These are phyloP conservation scores for Colletotrichum magnum DNA, from an alignment of 2,329 filamentous ascomycete species.

Conservation along the genomic window DNA sequence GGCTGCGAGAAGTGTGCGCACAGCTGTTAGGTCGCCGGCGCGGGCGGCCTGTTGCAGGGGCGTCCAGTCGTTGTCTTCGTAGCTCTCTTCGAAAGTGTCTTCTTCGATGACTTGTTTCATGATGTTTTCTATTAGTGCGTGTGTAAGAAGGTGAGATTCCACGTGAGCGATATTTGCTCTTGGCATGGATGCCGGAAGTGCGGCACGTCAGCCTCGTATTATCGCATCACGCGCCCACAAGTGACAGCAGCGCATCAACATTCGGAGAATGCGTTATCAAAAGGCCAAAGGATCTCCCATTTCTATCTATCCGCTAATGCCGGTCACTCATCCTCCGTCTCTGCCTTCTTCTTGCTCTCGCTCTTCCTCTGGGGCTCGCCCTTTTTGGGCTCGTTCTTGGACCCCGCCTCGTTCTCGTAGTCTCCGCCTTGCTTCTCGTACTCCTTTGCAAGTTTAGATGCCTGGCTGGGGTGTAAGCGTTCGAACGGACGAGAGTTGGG, in stretches of 20 bases:
- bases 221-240: too few relatives aligned
- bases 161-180: neutral
- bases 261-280: too few relatives aligned
- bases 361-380: conserved; percentile 47
- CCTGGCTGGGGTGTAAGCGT: conserved; percentile 41
- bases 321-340: conserved; percentile 16
- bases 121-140: neutral
- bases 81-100: neutral
- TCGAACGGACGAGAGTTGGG: accelerated
- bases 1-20: conserved; percentile 45
- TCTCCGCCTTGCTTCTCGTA: conserved; percentile 58
- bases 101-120: conserved; percentile 1
- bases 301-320: neutral
- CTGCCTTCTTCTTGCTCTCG: conserved; percentile 43
- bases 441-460: conserved; percentile 56
- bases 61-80: conserved; percentile 51
- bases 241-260: too few relatives aligned
- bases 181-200: conserved; percentile 2
- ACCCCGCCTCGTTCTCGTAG: conserved; percentile 57
- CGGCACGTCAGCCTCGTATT: conserved; percentile 13
- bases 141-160: neutral
- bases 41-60: conserved; percentile 52
- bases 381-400: conserved; percentile 54
- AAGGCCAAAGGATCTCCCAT: too few relatives aligned
- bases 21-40: conserved; percentile 47